Percentiles rank a stretch among this genome's conserved stretches.
phyloP scores from a whole-genome alignment of 1,139 yeast genomes.

The Yamadazyma diospyri region DNA sequence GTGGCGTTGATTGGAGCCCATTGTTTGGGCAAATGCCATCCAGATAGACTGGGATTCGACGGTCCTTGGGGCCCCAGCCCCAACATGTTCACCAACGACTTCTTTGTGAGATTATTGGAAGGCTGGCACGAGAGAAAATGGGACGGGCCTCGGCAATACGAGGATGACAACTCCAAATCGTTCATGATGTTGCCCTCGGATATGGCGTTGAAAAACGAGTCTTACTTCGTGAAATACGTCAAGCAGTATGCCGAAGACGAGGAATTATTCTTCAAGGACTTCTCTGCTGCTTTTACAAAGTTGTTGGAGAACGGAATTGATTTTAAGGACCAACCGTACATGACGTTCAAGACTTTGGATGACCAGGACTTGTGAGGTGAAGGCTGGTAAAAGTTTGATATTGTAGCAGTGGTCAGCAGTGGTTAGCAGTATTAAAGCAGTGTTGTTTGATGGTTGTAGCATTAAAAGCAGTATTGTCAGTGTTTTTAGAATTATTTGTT shows the following conservation, averaged over 20 bases:
- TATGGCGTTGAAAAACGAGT: constrained; percentile 66
- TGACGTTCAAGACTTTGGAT: constrained; percentile 64
- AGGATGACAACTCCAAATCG: constrained; percentile 68
- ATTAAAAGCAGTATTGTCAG: too few species aligned
- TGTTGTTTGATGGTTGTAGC: too few species aligned
- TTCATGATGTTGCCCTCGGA: constrained; percentile 93
- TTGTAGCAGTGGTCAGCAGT: too few species aligned
- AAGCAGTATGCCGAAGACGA: constrained; percentile 70
- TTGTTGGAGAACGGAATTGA: constrained; percentile 73
- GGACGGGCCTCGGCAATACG: constrained; percentile 74
- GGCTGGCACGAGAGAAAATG: constrained; percentile 79
- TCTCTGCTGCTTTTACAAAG: constrained; percentile 63
- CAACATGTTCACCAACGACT: constrained; percentile 80
- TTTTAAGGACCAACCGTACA: constrained; percentile 44
- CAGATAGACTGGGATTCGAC: constrained; percentile 65
- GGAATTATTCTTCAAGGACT: constrained; percentile 67
- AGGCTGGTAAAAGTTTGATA: too few species aligned
- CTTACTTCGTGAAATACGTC: constrained; percentile 62
- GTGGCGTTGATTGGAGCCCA: constrained; percentile 90
- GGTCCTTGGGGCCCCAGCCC: constrained; percentile 97
- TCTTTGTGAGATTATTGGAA: constrained; percentile 65
- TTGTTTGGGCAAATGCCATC: constrained; percentile 76
- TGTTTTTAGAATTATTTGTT: too few species aligned
- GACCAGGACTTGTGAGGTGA: constrained; percentile 42
- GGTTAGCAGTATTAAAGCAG: too few species aligned